phyloP scores from a whole-genome alignment of 768 basidiomycete genomes.

The Trametopsis cervina region DNA sequence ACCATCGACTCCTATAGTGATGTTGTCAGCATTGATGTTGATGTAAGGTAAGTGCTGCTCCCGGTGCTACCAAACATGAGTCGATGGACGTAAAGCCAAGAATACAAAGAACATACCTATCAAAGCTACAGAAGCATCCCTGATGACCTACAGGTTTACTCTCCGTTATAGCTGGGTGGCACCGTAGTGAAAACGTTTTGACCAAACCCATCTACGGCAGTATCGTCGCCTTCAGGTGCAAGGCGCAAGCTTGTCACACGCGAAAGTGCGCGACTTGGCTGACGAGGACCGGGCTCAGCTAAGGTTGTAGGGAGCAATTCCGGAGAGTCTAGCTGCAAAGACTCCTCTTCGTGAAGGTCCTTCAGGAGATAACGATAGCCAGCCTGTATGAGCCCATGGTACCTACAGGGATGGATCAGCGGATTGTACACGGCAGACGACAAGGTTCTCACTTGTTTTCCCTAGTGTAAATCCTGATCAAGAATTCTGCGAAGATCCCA shows the following conservation, averaged over 20 bases:
- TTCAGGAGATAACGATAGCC: slow-evolving; percentile 49
- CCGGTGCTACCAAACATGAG: too few relatives aligned
- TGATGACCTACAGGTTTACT: too few relatives aligned
- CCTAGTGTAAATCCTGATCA: slow-evolving; percentile 64
- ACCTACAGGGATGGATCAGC: slow-evolving; percentile 24
- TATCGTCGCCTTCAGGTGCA: background rate
- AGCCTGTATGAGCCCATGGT: slow-evolving; percentile 56
- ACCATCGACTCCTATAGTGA: too few relatives aligned
- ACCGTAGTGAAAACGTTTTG: too few relatives aligned
- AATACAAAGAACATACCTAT: too few relatives aligned
- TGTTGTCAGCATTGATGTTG: too few relatives aligned
- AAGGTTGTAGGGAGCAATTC: background rate
- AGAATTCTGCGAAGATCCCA: slow-evolving; percentile 56
- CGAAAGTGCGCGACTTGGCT: slow-evolving; percentile 9
- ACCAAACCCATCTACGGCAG: too few relatives aligned
- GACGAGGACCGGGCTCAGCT: background rate
- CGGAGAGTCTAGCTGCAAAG: slow-evolving; percentile 26
- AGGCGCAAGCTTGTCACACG: slow-evolving; percentile 10
- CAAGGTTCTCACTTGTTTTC: slow-evolving; percentile 32
- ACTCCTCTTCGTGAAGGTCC: slow-evolving; percentile 7
- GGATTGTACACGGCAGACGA: background rate
- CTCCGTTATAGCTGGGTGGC: too few relatives aligned
- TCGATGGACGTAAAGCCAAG: too few relatives aligned
- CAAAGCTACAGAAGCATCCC: too few relatives aligned
- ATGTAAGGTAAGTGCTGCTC: too few relatives aligned